Evolutionary conservation across 495 filamentous ascomycete species (phyloP), one percentile per base, ranked within the genome.

Genomic region (Neurospora cerealis): DNA sequence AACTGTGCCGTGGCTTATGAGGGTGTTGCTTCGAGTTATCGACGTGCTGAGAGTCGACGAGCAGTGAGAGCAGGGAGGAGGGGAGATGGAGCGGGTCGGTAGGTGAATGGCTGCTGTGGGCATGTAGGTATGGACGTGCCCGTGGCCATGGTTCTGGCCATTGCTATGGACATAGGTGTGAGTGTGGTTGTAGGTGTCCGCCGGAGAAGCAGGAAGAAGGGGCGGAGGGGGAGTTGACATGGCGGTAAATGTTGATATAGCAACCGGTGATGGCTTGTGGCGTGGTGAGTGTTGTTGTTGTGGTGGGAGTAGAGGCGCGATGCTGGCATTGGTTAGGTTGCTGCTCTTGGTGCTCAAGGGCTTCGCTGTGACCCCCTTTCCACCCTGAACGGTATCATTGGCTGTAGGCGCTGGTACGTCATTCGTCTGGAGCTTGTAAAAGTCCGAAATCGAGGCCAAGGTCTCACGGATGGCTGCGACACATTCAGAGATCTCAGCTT

Each of bases 391-490:
- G 3, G 72, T 72, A 9, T 54, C 46, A 2, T 5, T 21, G 21
- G 9, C 10, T 24, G 10, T 2, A 54, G 46, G 5, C 10, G 10
- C n/a, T 13, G 10, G 46, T 5, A 21, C n/a, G 11, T 3, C 46
- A 24, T 10, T 48, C n/a, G 72, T 72, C 24, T 84, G 79, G 1
- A 79, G 82, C 4, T 81, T 79, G 75, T 84, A 84, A 69, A 77
- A 81, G 24, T 79, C 46, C 7, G 80, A 83, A 24, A 79, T 75
- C 24, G 79, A 78, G 5, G 79, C 77, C 11, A 85, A 76, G 38
- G 81, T 82, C 54, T 83, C 78, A 78, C 83, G 83, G 15, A 87
- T 82, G 6, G 80, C 75, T 0, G 77, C 78, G 40, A 87, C 75
- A 38, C 86, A 79, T 4, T 74, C 77, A 0, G 84, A 78, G 4